phyloP scores from a whole-genome alignment of 163 green algal species.

The Volvox carteri region DNA sequence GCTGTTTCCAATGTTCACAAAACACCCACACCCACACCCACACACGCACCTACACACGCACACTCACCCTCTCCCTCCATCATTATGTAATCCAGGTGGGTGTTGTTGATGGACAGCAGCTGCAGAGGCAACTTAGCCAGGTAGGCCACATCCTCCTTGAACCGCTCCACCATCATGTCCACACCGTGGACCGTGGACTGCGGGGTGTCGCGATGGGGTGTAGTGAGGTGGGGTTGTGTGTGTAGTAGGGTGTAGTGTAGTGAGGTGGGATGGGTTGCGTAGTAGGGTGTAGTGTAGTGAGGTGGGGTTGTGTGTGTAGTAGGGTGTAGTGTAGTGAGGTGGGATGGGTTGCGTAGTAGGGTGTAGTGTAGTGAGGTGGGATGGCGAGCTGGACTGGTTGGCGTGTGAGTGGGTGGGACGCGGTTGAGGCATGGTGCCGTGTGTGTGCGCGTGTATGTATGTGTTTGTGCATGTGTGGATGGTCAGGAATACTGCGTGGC shows the following conservation, averaged over 20 bases:
- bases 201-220: too few relatives aligned
- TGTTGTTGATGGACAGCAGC: slow-evolving; percentile 19
- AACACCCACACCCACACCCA: neutral
- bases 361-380: too few relatives aligned
- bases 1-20: neutral
- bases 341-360: too few relatives aligned
- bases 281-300: too few relatives aligned
- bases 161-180: slow-evolving; percentile 28
- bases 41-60: neutral
- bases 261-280: neutral
- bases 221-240: neutral
- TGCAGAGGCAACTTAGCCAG: neutral
- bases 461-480: too few relatives aligned
- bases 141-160: slow-evolving; percentile 37
- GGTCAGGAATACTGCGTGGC: too few relatives aligned
- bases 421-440: too few relatives aligned
- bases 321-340: too few relatives aligned
- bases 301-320: neutral
- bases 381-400: too few relatives aligned
- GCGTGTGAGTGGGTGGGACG: too few relatives aligned
- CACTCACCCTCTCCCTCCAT: slow-evolving; percentile 21
- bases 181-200: slow-evolving; percentile 21
- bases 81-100: slow-evolving; percentile 39
- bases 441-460: too few relatives aligned
- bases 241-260: neutral